Evolutionary conservation across 805 yeast genomes (phyloP), one percentile per base, ranked within the genome.

Genomic region (Barnettozyma siamensis): DNA sequence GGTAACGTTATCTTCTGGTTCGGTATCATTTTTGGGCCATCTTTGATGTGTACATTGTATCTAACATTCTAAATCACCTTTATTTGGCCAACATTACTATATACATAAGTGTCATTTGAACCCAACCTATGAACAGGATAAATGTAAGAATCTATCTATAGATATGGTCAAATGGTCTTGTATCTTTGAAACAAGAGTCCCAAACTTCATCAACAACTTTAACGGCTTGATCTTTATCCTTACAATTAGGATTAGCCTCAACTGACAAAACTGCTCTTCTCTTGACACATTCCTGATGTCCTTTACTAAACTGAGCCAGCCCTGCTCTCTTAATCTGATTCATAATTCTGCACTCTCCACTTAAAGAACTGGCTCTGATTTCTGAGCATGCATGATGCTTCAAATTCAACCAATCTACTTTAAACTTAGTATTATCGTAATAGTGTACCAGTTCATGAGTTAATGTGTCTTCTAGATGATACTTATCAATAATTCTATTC

Each of bases 371-470:
- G 0, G 99, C 99, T 45, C 99, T 72, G 38, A 93, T 87, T 62
- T 93, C 99, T 1, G 97, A 82, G 61, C 99, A 93, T 1, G 99
- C 99, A 59, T 91, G 98, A 58, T 93, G 99, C 55, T 78, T 76
- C 57, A 93, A 66, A 61, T 91, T 78, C 42, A 72, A 56, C 83
- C 96, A 84, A 61, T 93, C 87, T 2, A 93, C 88, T 41, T 87
- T 69, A 69, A 93, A 93, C 60, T 88, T 83, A 49, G 86, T 68
- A 56, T 88, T 81, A 63, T 93, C 99, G 62, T 87, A 93, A 47
- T 88, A 93, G 62, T 93, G 99, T 27, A 93, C 79, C 60, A 93
- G 69, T 58, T 93, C 99, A 59, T 93, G 99, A 2, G 97, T 74
- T 47, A 93, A 64, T 0, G 95, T 86, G 55, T 93, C 98, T 58